Evolutionary conservation across 106 monocot species (phyloP), one percentile per base, ranked within the genome.

Genomic region (Gastrodia elata): DNA sequence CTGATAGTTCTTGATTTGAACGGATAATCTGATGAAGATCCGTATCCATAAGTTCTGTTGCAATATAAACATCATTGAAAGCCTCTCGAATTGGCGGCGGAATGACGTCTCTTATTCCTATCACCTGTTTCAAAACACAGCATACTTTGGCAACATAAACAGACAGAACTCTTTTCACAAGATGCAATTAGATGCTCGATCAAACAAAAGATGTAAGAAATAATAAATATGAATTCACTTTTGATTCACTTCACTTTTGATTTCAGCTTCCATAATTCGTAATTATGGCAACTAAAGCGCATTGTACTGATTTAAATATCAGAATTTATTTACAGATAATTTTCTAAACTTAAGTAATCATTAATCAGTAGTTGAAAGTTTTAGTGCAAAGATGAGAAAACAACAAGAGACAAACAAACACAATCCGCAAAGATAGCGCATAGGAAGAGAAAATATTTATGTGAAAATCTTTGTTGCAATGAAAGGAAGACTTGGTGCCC

Each of bases 41-140:
- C 5, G 80, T 80, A 41, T 80, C 80, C 78, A 78, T 78, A 10
- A 78, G 78, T 59, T 80, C 80, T 8, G 75, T 75, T 22, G 75
- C 80, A 26, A 80, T 80, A 71, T 80, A 80, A 59, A 80, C 80
- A 76, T 80, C 80, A 37, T 80, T 42, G 75, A 80, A 80, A 38
- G 70, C 46, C 25, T 48, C 64, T 1, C 70, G 75, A 34, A 80
- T 49, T 5, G 80, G 75, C 16, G 80, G 75, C 1, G 76, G 80
- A 27, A 76, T 68, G 25, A 80, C 75, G 18, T 80, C 80, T 76
- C 80, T 70, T 57, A 80, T 80, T 37, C 71, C 80, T 32, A 80
- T 64, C 8, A 80, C 75, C 80, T 80, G 74, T 46, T 71, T 68
- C 4, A 26, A 20, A 79, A 69, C 41, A 13, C 26, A 69, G 40